Base-by-base conservation (phyloP, 306 rosid species). In the Inga laurina region DNA sequence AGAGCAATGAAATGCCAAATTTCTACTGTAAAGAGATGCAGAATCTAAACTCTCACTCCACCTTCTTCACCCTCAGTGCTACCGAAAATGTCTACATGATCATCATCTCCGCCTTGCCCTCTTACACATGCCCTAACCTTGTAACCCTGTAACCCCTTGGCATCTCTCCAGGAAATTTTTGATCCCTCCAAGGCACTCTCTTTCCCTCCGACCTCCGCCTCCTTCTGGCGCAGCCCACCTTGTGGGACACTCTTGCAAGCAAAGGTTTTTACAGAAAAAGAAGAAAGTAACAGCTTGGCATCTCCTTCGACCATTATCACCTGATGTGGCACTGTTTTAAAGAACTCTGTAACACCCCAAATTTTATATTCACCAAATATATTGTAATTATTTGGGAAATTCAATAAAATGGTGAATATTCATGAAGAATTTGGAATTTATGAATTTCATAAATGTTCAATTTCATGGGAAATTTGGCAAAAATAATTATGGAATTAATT, bases 11-110 rank as follows among this genome's bases (percentile, higher is more conserved):
- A 48, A 73, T 22, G 37, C 76, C 57, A 13, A 22, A 43, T 37
- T 37, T 4, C 51, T 16, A 41, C 9, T 16, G 74, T 69, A 39
- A 69, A 69, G 15, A 16, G 8, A 37, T 45, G 30, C 8, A 12
- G 7, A 72, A 37, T 12, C 24, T 34, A 6, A 43, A 44, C 7
- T 95, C 45, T 41, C 45, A 15, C 10, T 14, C 72, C 72, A 14
- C 45, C 45, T 66, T 66, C 72, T 34, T 34, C 45, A 0, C 35
- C 11, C 24, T 66, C 2, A 44, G 45, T 5, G 45, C 45, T 44
- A 66, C 72, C 12, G n/a, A 24, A 18, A 66, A 66, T 19, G 72
- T 66, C 72, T 66, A 66, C 45, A 66, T 45, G 1, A 41, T 66
- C 72, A 66, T 44, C 4, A 45, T 66, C 22, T 34, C 72, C 7